phyloP scores from a whole-genome alignment of 2,329 filamentous ascomycete species.

The Venturiaceae sp. region DNA sequence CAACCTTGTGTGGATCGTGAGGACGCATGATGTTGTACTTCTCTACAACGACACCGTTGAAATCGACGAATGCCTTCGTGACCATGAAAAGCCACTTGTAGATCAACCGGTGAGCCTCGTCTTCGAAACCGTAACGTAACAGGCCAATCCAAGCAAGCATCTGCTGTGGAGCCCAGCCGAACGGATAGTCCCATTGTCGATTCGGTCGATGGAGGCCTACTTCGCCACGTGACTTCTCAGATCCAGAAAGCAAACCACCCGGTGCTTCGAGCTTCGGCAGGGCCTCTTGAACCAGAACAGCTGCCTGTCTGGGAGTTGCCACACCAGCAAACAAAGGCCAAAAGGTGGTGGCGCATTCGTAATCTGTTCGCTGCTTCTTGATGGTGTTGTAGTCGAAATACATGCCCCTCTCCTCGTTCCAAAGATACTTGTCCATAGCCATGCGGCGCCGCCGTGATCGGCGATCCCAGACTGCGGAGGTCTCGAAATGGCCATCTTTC shows the following conservation, averaged over 20 bases:
- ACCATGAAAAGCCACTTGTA: constrained; percentile 99
- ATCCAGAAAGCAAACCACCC: constrained; percentile 82
- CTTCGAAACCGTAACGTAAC: constrained; percentile 81
- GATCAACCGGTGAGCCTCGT: constrained; percentile 78
- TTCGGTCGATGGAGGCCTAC: constrained; percentile 79
- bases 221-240: constrained; percentile 74
- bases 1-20: constrained; percentile 84
- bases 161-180: constrained; percentile 97
- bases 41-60: constrained; percentile 95
- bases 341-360: constrained; percentile 89
- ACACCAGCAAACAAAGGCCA: constrained; percentile 97
- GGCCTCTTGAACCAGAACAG: constrained; percentile 67
- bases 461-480: constrained; percentile 83
- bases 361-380: constrained; percentile 68
- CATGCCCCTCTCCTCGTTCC: constrained; percentile 88
- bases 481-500: constrained; percentile 60
- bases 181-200: constrained; percentile 96
- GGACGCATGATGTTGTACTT: constrained; percentile 95
- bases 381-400: constrained; percentile 95
- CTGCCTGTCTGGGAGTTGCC: constrained; percentile 77
- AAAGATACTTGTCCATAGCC: constrained; percentile 85
- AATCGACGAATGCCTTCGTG: constrained; percentile 95
- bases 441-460: constrained; percentile 75
- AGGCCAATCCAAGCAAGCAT: constrained; percentile 95
- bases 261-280: constrained; percentile 81